Evolutionary conservation across 495 filamentous ascomycete species (phyloP), one percentile per base, ranked within the genome.

Genomic region (Xylaria nigripes): DNA sequence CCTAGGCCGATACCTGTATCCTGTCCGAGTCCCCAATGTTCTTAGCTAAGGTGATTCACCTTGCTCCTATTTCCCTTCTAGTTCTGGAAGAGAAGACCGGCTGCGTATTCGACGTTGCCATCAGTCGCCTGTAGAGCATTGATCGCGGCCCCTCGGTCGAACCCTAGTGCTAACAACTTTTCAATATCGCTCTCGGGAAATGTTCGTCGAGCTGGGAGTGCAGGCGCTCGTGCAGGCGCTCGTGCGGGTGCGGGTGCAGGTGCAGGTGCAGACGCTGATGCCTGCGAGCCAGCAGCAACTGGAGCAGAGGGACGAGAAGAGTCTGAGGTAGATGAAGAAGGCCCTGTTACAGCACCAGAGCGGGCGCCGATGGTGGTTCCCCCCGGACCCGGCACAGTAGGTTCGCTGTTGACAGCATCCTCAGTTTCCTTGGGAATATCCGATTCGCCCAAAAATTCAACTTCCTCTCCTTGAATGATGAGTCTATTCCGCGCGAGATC

Each of bases 391-490:
- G 85, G 79, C 27, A 96, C 80, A n/a, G 82, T 86, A 10, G 90
- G 90, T 68, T 98, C 93, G 34, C 86, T 77, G 48, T 84, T 77
- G 48, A 81, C 75, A 21, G 84, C 83, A 52, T 86, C 80, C 50
- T 93, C 89, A 15, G 79, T 68, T 36, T 83, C 74, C 69, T 86
- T 93, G 15, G 93, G 93, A 32, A 97, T 95, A 45, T 99, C 93
- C 13, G 85, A 85, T 70, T 96, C 91, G 19, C 88, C 88, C 6
- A 99, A 75, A 69, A 99, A 99, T 0, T 84, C 79, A 9, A 99
- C 86, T 43, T 90, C 87, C 45, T 86, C 83, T 49, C 86, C 88
- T 62, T 93, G 88, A 62, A 99, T 94, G 27, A 92, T 73, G 16
- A 99, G 79, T 27, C 81, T 84, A 55, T 86, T 85, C 62, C 82